Percentiles rank a stretch among this genome's conserved stretches.
These are phyloP conservation scores for Colletotrichum euphorbiae DNA, from an alignment of 2,329 filamentous ascomycete genomes.

Conservation along the genomic window DNA sequence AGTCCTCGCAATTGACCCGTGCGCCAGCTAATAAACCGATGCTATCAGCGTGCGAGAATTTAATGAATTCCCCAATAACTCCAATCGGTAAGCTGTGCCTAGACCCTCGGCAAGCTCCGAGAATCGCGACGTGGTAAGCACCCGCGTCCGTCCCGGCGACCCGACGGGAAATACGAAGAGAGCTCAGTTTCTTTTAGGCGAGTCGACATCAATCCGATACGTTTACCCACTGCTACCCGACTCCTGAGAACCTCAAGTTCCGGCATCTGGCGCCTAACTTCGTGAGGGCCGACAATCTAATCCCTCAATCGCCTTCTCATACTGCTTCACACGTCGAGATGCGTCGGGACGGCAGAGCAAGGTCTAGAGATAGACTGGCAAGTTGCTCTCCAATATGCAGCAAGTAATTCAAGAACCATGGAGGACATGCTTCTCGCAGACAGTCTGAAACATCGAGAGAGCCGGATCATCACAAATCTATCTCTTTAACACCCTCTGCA, in stretches of 20 bases:
- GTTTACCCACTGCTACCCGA: not conserved
- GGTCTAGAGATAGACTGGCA: not conserved
- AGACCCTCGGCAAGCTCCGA: conserved; percentile 39
- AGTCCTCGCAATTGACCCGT: no score
- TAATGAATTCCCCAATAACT: no score
- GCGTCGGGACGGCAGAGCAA: not conserved
- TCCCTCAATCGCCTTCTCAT: not conserved
- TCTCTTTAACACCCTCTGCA: not conserved
- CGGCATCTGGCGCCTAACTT: not conserved
- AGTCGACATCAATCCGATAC: not conserved
- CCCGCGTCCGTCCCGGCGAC: conserved; percentile 33
- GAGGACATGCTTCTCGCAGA: not conserved
- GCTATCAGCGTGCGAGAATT: no score
- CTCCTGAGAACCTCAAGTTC: not conserved
- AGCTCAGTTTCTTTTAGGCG: not conserved
- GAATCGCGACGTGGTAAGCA: conserved; percentile 51
- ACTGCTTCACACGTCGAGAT: not conserved
- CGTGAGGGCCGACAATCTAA: not conserved
- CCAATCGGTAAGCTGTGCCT: no score
- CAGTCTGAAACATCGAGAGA: not conserved
- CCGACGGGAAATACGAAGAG: no score
- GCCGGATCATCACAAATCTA: not conserved
- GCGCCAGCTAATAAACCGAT: no score
- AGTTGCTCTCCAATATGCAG: not conserved
- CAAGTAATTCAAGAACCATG: not conserved